Conservation (phyloP, 2,329 filamentous ascomycete genomes). For the Ophiostoma australiae region DNA sequence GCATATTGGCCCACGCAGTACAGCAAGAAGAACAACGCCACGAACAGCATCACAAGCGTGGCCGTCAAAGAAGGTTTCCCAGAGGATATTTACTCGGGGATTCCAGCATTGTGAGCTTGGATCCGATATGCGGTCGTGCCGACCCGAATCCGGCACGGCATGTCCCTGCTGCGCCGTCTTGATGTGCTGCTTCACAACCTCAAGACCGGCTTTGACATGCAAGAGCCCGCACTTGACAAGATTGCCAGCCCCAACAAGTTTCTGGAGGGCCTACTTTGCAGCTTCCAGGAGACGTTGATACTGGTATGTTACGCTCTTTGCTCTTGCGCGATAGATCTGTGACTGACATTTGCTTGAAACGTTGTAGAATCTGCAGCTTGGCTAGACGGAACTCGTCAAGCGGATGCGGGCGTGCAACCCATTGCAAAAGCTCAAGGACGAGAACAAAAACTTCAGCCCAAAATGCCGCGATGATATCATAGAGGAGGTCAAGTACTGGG, state of each 20-base stretch:
- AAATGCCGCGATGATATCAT: background rate
- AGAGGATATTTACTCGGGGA: conserved; percentile 4
- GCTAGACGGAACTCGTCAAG: background rate
- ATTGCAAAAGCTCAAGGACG: background rate
- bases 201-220: conserved; percentile 10
- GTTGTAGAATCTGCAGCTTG: background rate
- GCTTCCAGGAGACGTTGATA: background rate
- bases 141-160: conserved; percentile 16
- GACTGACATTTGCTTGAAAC: background rate
- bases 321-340: background rate
- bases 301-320: background rate
- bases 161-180: conserved; percentile 17
- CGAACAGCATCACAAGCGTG: no score
- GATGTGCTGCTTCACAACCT: conserved; percentile 16
- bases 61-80: conserved; percentile 16
- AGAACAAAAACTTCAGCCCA: background rate
- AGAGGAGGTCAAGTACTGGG: conserved; percentile 5
- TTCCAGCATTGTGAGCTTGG: conserved; percentile 22
- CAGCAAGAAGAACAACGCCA: background rate
- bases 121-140: conserved; percentile 20
- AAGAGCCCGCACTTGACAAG: background rate
- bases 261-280: background rate
- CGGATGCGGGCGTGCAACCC: conserved; percentile 19
- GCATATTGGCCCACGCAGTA: conserved; percentile 17
- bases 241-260: background rate